Conservation (phyloP, 164 flowering plant species). For the Liquidambar formosana region DNA sequence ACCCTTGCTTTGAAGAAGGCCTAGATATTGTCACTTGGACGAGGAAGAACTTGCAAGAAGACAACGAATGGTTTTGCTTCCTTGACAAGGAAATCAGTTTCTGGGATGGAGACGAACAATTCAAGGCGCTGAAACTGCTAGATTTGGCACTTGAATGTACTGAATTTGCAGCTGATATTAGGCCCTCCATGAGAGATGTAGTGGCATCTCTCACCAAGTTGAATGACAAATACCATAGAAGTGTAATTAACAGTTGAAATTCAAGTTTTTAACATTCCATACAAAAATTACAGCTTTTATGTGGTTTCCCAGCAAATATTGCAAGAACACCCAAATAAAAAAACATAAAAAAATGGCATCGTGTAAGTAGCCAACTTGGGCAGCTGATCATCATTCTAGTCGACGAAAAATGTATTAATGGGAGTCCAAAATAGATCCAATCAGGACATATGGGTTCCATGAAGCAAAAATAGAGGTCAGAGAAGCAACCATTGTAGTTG, state of each 20-base stretch:
- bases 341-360: neutral
- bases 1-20: conserved; percentile 31
- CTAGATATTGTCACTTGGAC: conserved; percentile 33
- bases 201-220: conserved; percentile 13
- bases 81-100: conserved; percentile 15
- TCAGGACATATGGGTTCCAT: too few relatives aligned
- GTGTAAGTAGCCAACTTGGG: too few relatives aligned
- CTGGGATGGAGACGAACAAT: too few relatives aligned
- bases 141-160: conserved; percentile 32
- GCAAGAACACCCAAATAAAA: neutral
- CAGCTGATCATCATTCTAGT: too few relatives aligned
- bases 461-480: too few relatives aligned
- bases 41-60: conserved; percentile 16
- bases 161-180: conserved; percentile 16
- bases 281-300: neutral
- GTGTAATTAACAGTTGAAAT: neutral
- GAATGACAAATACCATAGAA: conserved; percentile 4
- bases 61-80: conserved; percentile 11
- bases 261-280: neutral
- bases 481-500: too few relatives aligned
- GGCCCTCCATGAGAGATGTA: conserved; percentile 34
- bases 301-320: neutral
- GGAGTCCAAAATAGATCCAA: too few relatives aligned
- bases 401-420: too few relatives aligned
- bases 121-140: conserved; percentile 25